Conservation (phyloP, 2,329 filamentous ascomycete genomes). For the Nakataea oryzae region DNA sequence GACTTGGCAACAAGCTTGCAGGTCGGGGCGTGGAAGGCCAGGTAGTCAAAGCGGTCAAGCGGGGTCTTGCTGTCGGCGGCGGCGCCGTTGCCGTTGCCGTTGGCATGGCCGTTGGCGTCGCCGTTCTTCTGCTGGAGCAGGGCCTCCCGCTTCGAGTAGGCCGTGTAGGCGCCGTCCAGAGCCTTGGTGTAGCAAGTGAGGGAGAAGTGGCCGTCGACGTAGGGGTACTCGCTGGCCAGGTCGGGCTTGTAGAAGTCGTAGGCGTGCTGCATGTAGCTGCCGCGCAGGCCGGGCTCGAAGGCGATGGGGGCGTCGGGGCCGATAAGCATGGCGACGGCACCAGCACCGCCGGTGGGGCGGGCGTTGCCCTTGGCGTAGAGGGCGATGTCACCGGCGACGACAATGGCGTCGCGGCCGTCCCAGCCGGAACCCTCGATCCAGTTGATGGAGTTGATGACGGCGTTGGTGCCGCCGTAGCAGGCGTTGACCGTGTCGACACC, state of each 20-base stretch:
- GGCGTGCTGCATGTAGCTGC: conserved; percentile 71
- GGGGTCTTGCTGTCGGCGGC: conserved; percentile 41
- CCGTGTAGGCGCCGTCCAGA: conserved; percentile 71
- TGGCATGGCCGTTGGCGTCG: conserved; percentile 30
- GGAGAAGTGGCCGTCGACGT: conserved; percentile 77
- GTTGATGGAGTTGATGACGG: conserved; percentile 73
- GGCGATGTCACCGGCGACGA: conserved; percentile 73
- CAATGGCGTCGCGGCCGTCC: conserved; percentile 75
- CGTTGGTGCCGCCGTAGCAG: conserved; percentile 80
- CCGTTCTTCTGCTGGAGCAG: conserved; percentile 31
- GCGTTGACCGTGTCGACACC: conserved; percentile 77
- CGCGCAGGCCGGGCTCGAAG: conserved; percentile 68
- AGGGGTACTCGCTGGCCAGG: conserved; percentile 76
- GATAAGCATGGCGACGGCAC: conserved; percentile 68
- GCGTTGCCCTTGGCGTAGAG: conserved; percentile 78
- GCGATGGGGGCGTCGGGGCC: conserved; percentile 70
- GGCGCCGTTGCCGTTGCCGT: conserved; percentile 41
- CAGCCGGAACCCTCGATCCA: conserved; percentile 81
- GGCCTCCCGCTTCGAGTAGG: conserved; percentile 66
- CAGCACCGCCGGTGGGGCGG: conserved; percentile 71
- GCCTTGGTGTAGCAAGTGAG: conserved; percentile 73
- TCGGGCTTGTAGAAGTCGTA: conserved; percentile 92
- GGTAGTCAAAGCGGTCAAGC: conserved; percentile 74
- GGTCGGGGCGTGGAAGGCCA: conserved; percentile 74
- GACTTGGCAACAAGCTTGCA: conserved; percentile 85